phyloP scores from a whole-genome alignment of 306 rosid species.

The Alnus glutinosa region DNA sequence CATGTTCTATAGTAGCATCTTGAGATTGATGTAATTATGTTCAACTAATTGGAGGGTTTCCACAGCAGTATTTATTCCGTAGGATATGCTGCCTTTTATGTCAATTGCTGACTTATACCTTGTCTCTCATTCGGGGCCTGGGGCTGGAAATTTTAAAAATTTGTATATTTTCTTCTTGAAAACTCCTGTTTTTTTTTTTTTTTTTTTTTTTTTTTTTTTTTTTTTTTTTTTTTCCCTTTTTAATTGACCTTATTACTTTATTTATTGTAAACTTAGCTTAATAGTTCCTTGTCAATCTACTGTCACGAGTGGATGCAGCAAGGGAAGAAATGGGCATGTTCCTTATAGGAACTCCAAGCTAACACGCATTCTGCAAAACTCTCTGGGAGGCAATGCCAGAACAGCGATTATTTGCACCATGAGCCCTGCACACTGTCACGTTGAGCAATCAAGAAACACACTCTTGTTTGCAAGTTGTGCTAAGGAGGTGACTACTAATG shows the following conservation, averaged over 20 bases:
- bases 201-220: background rate
- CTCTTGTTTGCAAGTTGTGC: conserved; percentile 85
- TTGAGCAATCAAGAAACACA: conserved; percentile 88
- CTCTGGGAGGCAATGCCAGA: conserved; percentile 93
- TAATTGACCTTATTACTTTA: conserved; percentile 9
- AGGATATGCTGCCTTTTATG: conserved; percentile 2
- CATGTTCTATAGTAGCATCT: background rate
- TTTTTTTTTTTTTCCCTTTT: background rate
- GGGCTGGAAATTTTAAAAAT: background rate
- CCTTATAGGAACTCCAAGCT: conserved; percentile 91
- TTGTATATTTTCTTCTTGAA: background rate
- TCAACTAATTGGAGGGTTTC: background rate
- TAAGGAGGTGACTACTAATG: conserved; percentile 82
- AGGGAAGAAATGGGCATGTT: conserved; percentile 74
- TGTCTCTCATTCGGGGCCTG: conserved; percentile 15
- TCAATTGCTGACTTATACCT: conserved; percentile 7
- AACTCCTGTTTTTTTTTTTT: background rate
- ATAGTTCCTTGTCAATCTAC: background rate
- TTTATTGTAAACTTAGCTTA: conserved; percentile 4
- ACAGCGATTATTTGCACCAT: conserved; percentile 90
- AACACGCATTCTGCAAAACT: conserved; percentile 89
- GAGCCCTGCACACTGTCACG: conserved; percentile 79
- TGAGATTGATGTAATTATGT: background rate
- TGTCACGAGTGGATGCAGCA: conserved; percentile 55
- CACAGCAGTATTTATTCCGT: background rate